phyloP scores from a whole-genome alignment of 2,329 filamentous ascomycete species.

The Epichloe gansuensis region DNA sequence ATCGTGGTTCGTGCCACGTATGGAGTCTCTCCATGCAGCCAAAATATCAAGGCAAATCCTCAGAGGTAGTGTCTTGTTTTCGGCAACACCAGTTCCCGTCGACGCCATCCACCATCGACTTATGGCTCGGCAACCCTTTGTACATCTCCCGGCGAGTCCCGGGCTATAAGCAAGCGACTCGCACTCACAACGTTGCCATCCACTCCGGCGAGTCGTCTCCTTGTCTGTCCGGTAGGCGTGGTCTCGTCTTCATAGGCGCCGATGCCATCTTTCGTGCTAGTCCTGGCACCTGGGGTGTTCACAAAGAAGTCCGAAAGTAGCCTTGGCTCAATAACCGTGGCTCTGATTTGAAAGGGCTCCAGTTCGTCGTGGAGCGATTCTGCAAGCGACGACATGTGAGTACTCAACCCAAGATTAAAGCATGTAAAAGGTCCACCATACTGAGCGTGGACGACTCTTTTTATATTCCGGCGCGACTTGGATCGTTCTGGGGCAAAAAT shows the following conservation, averaged over 20 bases:
- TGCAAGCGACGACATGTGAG: conserved; percentile 26
- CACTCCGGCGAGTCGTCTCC: conserved; percentile 19
- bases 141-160: conserved; percentile 39
- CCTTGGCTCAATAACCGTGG: conserved; percentile 35
- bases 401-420: no score
- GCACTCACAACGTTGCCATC: conserved; percentile 23
- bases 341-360: conserved; percentile 30
- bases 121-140: conserved; percentile 35
- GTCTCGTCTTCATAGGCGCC: conserved; percentile 20
- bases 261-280: conserved; percentile 16
- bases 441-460: no score
- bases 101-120: conserved; percentile 35
- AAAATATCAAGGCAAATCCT: conserved; percentile 35
- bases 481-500: no score
- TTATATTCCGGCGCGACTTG: no score
- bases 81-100: conserved; percentile 33
- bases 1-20: conserved; percentile 14
- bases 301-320: conserved; percentile 40
- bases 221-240: conserved; percentile 16
- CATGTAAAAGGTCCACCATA: no score
- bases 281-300: conserved; percentile 18
- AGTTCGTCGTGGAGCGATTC: conserved; percentile 33
- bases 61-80: conserved; percentile 37
- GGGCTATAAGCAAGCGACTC: no score
- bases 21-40: conserved; percentile 34